These are phyloP conservation scores for Tagetes erecta DNA, from an alignment of 129 eudicot species.

Conservation along the genomic window DNA sequence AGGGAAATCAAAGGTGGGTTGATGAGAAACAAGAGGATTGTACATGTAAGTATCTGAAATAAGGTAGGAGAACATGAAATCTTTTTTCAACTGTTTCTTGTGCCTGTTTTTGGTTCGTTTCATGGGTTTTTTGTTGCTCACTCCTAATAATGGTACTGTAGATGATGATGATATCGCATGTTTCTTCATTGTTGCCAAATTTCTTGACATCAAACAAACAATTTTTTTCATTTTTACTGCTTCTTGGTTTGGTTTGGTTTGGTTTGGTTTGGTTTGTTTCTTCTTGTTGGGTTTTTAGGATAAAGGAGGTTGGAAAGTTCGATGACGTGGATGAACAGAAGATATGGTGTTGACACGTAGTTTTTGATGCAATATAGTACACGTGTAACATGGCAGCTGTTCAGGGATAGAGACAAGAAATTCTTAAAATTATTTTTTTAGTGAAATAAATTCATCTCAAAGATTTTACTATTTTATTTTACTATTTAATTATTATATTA, in stretches of 20 bases:
- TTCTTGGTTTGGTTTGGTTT: background rate
- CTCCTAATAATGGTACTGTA: background rate
- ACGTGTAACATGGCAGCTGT: slow-evolving; percentile 15
- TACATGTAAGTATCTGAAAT: slow-evolving; percentile 35
- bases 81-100: slow-evolving; percentile 15
- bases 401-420: background rate
- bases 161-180: slow-evolving; percentile 26
- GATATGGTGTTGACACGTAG: slow-evolving; percentile 31
- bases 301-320: background rate
- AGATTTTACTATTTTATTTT: background rate
- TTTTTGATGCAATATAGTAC: background rate
- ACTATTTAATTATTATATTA: no score
- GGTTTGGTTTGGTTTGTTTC: background rate
- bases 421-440: background rate
- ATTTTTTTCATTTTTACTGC: slow-evolving; percentile 14
- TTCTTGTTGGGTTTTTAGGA: background rate
- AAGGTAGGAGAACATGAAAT: slow-evolving; percentile 26
- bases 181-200: slow-evolving; percentile 17
- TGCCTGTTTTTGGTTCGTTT: slow-evolving; percentile 32
- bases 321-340: slow-evolving; percentile 24
- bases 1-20: slow-evolving; percentile 31
- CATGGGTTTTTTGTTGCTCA: slow-evolving; percentile 29
- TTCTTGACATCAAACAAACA: slow-evolving; percentile 8
- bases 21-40: slow-evolving; percentile 31
- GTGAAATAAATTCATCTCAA: background rate